Base-by-base conservation (phyloP, 2,329 filamentous ascomycete species). In the Diaporthe ampelina region DNA sequence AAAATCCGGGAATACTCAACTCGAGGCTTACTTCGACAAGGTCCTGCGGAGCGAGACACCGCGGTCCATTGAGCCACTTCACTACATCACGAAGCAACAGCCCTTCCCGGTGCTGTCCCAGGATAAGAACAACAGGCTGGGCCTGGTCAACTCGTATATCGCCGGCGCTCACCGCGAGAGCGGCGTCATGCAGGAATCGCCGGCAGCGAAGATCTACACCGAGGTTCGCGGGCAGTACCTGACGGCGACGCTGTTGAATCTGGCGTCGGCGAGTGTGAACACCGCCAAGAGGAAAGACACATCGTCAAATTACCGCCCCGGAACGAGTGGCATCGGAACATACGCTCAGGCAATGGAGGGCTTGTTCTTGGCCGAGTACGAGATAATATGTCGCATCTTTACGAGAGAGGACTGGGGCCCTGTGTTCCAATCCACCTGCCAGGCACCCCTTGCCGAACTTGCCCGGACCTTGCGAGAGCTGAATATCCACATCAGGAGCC, bases 321-420 rank as follows among this genome's bases (percentile, higher is more conserved):
- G 95, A 19, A 97, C 94, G 29, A 98, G 97, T 82, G 96, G 95
- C 6, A 97, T 99, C 74, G 92, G 93, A 3, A 95, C 93, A 48
- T 99, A 99, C 81, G 94, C 95, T 0, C 92, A 93, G 79, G 94
- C 93, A 0, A 91, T 99, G 84, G 95, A 98, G 81, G 94, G 93
- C 9, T 92, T 98, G 76, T 96, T 97, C 77, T 84, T 94, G 35
- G 92, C 95, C 15, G 97, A 99, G 83, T 95, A 97, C 82, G 94
- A 97, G 74, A 98, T 95, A 79, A 94, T 98, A 61, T 94, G 93
- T 80, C 93, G 91, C 76, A 91, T 99, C 73, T 99, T 98, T 81
- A 89, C 92, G 35, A 90, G 94, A 11, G 94, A 97, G 73, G 94
- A 98, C 80, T 97, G 95, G 92, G 92, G 92, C 0, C 86, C 91